Evolutionary conservation across 78 protist genomes (phyloP), one percentile per base, ranked within the genome.

Genomic region (Cavenderia fasciculata): DNA sequence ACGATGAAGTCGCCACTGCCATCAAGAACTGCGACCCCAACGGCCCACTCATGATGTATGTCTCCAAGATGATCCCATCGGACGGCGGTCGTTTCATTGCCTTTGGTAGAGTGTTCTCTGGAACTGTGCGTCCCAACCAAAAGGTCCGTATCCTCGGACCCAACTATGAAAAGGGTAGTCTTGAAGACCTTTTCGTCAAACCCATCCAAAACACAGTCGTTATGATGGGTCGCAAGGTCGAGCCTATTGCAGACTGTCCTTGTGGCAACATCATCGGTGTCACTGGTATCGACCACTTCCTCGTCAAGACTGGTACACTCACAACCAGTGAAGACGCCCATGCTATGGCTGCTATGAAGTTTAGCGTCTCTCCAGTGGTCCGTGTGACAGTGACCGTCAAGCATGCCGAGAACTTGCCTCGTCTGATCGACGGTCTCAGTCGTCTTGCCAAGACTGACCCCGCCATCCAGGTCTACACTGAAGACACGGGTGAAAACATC

Each of bases 371-470:
- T 16, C 89, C 96, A 25, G 88, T 94, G 7, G 94, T 94, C 0
- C 87, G 65, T 19, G 96, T 94, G 1, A 95, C 99, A 14, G 97
- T 98, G 19, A 8, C 85, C 27, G 77, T 94, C 0, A 54, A 34
- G 47, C 11, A 66, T 18, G 59, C 88, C 1, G 0, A 23, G 14
- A 73, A 78, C 19, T 4, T 63, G 31, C 73, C 74, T 27, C 40
- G 38, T 33, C 36, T 96, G 18, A 72, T 65, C 8, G 99, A 97
- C 38, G 98, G 97, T 21, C 91, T 98, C 25, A 93, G 95, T 79
- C 94, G 94, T 23, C 27, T 85, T 1, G 25, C n/a, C 7, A 51
- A 84, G 85, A 14, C 18, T 4, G 89, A 69, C 52, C 79, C 72
- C 0, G 25, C 27, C 44, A 49, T 47, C 23, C 74, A 77, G n/a